Percentiles rank a stretch among this genome's conserved stretches.
phyloP scores from a whole-genome alignment of 2,329 filamentous ascomycete species.

The Penicillium corylophilum region DNA sequence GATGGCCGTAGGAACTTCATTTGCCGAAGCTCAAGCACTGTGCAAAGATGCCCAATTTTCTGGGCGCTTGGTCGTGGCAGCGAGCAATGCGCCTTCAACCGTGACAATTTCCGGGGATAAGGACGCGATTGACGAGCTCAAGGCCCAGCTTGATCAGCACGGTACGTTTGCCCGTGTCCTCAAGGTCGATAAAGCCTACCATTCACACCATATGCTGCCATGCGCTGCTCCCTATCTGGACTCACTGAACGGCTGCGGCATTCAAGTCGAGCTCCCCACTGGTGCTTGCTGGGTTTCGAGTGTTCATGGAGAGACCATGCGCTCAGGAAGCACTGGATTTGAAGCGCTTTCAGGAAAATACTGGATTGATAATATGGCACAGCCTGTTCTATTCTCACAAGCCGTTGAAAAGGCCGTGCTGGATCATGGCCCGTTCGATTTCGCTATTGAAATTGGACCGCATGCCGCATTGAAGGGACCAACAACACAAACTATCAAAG shows the following conservation, averaged over 20 bases:
- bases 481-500: too few relatives aligned
- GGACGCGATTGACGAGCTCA: slow-evolving; percentile 11
- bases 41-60: slow-evolving; percentile 9
- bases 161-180: slow-evolving; percentile 9
- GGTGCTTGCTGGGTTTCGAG: slow-evolving; percentile 17
- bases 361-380: slow-evolving; percentile 41
- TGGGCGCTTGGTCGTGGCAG: slow-evolving; percentile 26
- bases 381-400: slow-evolving; percentile 36
- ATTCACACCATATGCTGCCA: slow-evolving; percentile 41
- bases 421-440: slow-evolving; percentile 32
- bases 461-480: slow-evolving; percentile 24
- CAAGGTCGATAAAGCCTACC: slow-evolving; percentile 43
- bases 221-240: slow-evolving; percentile 28
- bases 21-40: slow-evolving; percentile 24
- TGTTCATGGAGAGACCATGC: slow-evolving; percentile 26
- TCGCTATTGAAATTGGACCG: slow-evolving; percentile 29
- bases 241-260: slow-evolving; percentile 1
- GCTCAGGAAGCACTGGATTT: slow-evolving; percentile 16
- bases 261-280: not conserved
- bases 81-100: slow-evolving; percentile 37
- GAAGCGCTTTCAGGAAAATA: slow-evolving; percentile 21
- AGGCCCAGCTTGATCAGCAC: slow-evolving; percentile 1
- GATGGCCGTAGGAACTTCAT: slow-evolving; percentile 32
- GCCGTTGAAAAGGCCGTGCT: slow-evolving; percentile 15
- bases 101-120: slow-evolving; percentile 44